Base-by-base conservation (phyloP, 495 filamentous ascomycete species). In the Hypoxylon intermedium region DNA sequence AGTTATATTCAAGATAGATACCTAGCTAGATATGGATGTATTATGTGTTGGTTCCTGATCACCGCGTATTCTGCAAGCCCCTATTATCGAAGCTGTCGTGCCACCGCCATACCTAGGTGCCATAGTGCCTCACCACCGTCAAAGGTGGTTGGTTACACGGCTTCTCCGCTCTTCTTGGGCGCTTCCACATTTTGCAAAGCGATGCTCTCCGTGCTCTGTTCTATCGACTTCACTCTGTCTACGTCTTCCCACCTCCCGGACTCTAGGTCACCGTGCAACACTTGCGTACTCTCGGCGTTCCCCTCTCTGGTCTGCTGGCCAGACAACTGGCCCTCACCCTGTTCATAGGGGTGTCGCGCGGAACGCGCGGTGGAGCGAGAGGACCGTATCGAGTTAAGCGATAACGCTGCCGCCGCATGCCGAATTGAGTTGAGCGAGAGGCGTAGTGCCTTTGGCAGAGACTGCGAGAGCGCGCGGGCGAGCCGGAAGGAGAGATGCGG, bases 401-500 rank as follows among this genome's bases (percentile, higher is more conserved):
- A 42, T 11, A 42, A 3, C 24, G 24, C 24, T 26, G 24, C 24
- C 23, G 40, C 40, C 20, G 40, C 20, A 9, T 9, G 18, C 18
- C 40, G 40, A 3, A 42, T 9, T 19, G 40, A 42, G 40, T 42
- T n/a, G 40, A 42, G 5, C 40, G 40, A 21, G 40, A 21, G 18
- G 18, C 19, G 20, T 19, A 42, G 18, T 9, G 40, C 40, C 3
- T n/a, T 2, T 9, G 40, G 40, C 5, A 42, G 18, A 9, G 40
- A 42, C 40, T 42, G 40, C 40, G 18, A 9, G 16, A 42, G 34
- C 16, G 24, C 38, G 18, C 38, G 50, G 11, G 9, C 50, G 38
- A 53, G 18, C 26, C 50, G 38, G 26, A 53, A 53, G 37, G 50
- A 53, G 26, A 53, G 50, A 18, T 53, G 50, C n/a, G 38, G 38